Evolutionary conservation across 345 rosid genomes (phyloP).

Genomic region (Sonneratia caseolaris): DNA sequence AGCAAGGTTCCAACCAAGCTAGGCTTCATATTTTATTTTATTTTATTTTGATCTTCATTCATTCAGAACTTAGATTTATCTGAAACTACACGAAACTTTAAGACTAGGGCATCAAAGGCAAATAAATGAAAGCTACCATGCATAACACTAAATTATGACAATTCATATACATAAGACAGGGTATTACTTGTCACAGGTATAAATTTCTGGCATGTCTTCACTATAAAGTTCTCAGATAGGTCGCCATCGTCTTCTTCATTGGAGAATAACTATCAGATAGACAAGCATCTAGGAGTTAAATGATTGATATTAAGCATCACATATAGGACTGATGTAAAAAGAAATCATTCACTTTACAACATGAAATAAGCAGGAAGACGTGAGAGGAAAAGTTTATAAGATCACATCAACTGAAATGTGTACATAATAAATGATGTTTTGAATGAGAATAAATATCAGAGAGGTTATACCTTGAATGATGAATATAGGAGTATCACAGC

Average conservation of each 20-base stretch:
- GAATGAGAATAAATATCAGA: not conserved
- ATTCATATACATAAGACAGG: not conserved
- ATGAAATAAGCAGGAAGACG: not conserved
- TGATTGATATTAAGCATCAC: slow-evolving; percentile 8
- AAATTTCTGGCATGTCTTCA: slow-evolving; percentile 88
- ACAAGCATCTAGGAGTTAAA: slow-evolving; percentile 1
- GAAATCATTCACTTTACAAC: not conserved
- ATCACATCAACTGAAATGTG: not conserved
- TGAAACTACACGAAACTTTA: not conserved
- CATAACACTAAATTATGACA: not conserved
- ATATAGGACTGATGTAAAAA: slow-evolving; percentile 1
- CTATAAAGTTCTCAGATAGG: slow-evolving; percentile 71
- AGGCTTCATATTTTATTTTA: not conserved
- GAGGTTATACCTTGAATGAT: slow-evolving; percentile 60
- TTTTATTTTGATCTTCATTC: not conserved
- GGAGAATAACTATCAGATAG: slow-evolving; percentile 49
- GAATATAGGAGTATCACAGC: slow-evolving; percentile 79
- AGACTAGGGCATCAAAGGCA: not conserved
- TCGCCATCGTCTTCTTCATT: slow-evolving; percentile 75
- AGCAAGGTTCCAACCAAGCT: not conserved
- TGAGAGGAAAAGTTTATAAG: not conserved
- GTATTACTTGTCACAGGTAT: slow-evolving; percentile 83
- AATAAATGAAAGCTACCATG: not conserved
- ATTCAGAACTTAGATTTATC: not conserved
- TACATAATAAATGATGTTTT: not conserved